Base-by-base conservation (phyloP, 495 filamentous ascomycete species). In the Hyaloscypha hepaticicola region DNA sequence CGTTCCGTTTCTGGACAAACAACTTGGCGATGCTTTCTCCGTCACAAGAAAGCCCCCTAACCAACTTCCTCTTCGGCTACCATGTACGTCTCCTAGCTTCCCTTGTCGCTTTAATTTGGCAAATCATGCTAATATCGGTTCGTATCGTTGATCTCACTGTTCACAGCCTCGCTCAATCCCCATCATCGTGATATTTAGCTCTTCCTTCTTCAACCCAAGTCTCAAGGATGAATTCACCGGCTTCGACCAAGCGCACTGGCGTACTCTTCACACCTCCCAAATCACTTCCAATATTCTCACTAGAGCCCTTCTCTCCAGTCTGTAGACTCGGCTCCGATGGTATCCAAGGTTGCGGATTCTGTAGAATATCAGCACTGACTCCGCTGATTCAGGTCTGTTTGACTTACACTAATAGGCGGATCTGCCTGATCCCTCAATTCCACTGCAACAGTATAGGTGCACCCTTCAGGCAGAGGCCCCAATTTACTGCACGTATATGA, bases 401-500 rank as follows among this genome's bases (percentile, higher is more conserved):
- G 22, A 61, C 61, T 29, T 77, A 80, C 85, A 48, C 87, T 87
- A 66, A 92, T 86, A n/a, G 93, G 95, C 24, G 89, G 84, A 45
- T 87, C 80, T 2, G 84, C 83, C 55, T 90, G 86, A 57, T 91
- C 87, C 38, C 86, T 83, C 65, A 97, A 78, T 76, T 98, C 95
- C 28, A 97, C 87, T 33, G 88, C 91, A 27, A 98, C 79, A 16
- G 91, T 96, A 71, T 91, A 98, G 21, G 89, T 90, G 75, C 93
- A 96, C 64, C 88, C 83, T 24, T 82, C 77, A 0, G 92, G 91
- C 64, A 96, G 70, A 2, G 87, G 81, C 1, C 72, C 79, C 68
- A 70, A 22, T 45, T 66, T 66, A 7, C 51, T 55, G 5, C 51
- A 59, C 16, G 48, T 16, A 70, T 68, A 66, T 5, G 55, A 49